phyloP scores from a whole-genome alignment of 192 early-diverging fungal species.

The Paraglomus occultum region DNA sequence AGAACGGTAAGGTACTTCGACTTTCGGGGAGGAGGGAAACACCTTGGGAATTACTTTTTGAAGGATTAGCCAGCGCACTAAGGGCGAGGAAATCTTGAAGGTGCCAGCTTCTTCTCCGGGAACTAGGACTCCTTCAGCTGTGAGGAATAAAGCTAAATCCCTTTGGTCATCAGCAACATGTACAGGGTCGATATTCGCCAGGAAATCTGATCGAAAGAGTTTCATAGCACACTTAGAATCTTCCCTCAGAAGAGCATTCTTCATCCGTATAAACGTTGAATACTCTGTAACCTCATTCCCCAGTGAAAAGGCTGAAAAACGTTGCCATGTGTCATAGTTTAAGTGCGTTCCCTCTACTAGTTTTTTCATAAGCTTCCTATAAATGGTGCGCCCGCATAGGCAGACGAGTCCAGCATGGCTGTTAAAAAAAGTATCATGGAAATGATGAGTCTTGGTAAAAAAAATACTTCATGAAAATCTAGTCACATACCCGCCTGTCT shows the following conservation, averaged over 20 bases:
- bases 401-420: conserved; percentile 31
- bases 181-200: conserved; percentile 3
- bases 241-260: conserved; percentile 13
- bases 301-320: conserved; percentile 3
- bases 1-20: conserved; percentile 10
- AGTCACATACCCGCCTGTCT: conserved; percentile 29
- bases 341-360: neutral
- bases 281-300: conserved; percentile 25
- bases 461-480: neutral
- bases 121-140: conserved; percentile 23
- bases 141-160: conserved; percentile 23
- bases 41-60: conserved; percentile 22
- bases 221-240: conserved; percentile 18
- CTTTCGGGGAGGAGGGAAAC: conserved; percentile 13
- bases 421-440: conserved; percentile 10
- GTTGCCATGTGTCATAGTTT: conserved; percentile 19
- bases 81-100: conserved; percentile 30
- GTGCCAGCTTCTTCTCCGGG: conserved; percentile 11
- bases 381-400: conserved; percentile 26
- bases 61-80: conserved; percentile 24
- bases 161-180: neutral
- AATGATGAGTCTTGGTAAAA: conserved; percentile 16
- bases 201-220: conserved; percentile 16
- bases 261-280: conserved; percentile 27
- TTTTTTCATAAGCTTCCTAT: neutral